Conservation (phyloP, 2,329 filamentous ascomycete species). For the Cladosporium halotolerans region DNA sequence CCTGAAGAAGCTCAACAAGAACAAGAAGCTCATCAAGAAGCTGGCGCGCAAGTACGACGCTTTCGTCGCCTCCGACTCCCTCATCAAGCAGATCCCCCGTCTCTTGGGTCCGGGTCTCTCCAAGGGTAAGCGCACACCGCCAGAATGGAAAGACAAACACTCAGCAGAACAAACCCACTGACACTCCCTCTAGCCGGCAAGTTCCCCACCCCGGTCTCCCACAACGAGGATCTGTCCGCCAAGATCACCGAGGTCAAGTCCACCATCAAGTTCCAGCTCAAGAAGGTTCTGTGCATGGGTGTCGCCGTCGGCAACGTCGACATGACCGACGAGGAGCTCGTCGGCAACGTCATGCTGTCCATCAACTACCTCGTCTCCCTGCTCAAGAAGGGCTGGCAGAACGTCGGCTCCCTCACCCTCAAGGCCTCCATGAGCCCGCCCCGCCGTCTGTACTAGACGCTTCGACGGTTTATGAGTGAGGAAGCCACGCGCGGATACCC, state of each 20-base stretch:
- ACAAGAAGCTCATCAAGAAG: constrained; percentile 99
- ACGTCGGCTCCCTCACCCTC: constrained; percentile 98
- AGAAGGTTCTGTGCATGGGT: constrained; percentile 99
- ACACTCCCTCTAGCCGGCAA: constrained; percentile 68
- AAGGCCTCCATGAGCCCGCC: constrained; percentile 99
- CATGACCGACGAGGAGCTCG: constrained; percentile 92
- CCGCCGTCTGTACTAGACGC: constrained; percentile 85
- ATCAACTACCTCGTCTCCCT: constrained; percentile 99
- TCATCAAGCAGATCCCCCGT: constrained; percentile 99
- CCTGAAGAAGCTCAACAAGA: constrained; percentile 99
- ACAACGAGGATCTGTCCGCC: constrained; percentile 84
- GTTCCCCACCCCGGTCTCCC: constrained; percentile 98
- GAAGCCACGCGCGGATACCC: constrained; percentile 7
- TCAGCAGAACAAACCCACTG: constrained; percentile 16
- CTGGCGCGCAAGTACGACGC: constrained; percentile 99
- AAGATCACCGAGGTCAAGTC: constrained; percentile 99
- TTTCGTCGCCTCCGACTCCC: constrained; percentile 90
- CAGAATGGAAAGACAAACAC: not conserved
- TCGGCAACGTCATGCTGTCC: constrained; percentile 98
- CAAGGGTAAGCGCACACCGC: constrained; percentile 60
- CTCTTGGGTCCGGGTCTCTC: constrained; percentile 97
- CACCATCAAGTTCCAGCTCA: constrained; percentile 99
- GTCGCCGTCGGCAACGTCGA: constrained; percentile 97
- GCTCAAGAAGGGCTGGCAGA: constrained; percentile 99
- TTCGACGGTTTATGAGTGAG: constrained; percentile 11